Conservation (phyloP, 2,329 filamentous ascomycete genomes). For the Dendrostoma leiphaemia region DNA sequence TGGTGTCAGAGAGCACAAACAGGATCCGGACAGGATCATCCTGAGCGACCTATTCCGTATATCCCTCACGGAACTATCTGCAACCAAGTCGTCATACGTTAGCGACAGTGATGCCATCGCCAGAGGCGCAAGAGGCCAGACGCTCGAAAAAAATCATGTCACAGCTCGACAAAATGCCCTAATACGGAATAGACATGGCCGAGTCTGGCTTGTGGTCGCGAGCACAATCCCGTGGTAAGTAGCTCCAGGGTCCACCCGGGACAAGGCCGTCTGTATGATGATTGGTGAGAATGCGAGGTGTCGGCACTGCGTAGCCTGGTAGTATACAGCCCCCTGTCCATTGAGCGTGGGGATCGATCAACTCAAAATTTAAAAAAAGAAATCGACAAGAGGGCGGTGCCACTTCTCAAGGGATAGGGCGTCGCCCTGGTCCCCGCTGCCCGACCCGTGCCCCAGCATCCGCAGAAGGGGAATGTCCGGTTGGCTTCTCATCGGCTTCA, state of each 20-base stretch:
- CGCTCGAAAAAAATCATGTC: constrained; percentile 8
- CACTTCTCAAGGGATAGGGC: too few relatives aligned
- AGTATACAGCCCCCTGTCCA: too few relatives aligned
- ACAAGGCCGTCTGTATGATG: neutral
- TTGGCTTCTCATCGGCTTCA: neutral
- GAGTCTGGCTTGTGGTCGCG: neutral
- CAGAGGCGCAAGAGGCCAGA: neutral
- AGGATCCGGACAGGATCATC: neutral
- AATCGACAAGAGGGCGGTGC: constrained; percentile 18
- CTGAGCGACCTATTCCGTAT: neutral
- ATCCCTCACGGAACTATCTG: constrained; percentile 1
- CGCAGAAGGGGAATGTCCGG: neutral
- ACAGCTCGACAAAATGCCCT: constrained; percentile 19
- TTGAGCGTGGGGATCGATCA: constrained; percentile 6
- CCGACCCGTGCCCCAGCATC: neutral
- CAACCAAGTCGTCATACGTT: constrained; percentile 1
- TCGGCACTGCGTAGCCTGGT: constrained; percentile 2
- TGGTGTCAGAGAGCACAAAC: neutral
- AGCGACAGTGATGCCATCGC: constrained; percentile 5
- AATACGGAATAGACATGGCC: constrained; percentile 20
- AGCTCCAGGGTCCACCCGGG: neutral
- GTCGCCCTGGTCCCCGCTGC: constrained; percentile 9
- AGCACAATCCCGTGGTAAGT: neutral
- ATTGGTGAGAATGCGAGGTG: constrained; percentile 17
- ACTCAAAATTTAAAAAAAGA: constrained; percentile 22